Percentiles rank a stretch among this genome's conserved stretches.
phyloP scores from a whole-genome alignment of 2,329 filamentous ascomycete species.

The Alternaria ventricosa region DNA sequence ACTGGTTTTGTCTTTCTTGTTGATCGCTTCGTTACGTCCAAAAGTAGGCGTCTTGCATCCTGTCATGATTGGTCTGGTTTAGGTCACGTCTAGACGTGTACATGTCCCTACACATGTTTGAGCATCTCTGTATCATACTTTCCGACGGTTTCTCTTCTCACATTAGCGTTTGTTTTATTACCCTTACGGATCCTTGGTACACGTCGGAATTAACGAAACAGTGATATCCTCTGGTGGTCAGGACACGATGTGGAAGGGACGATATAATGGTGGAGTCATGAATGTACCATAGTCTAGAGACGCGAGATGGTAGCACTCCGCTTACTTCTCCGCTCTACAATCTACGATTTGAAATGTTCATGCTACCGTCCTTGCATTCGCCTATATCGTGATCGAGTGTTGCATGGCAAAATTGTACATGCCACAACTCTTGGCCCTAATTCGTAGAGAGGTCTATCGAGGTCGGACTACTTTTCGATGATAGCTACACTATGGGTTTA shows the following conservation, averaged over 20 bases:
- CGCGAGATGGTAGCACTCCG: slow-evolving; percentile 39
- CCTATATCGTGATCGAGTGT: background rate
- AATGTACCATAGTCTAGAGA: slow-evolving; percentile 39
- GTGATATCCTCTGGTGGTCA: slow-evolving; percentile 29
- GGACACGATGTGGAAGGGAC: slow-evolving; percentile 24
- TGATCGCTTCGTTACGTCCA: slow-evolving; percentile 34
- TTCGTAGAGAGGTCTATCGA: too few relatives aligned
- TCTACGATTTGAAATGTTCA: slow-evolving; percentile 22
- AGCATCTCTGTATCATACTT: slow-evolving; percentile 45
- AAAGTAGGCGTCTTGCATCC: slow-evolving; percentile 50
- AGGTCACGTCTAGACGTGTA: slow-evolving; percentile 43
- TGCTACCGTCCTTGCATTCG: background rate
- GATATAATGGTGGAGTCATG: slow-evolving; percentile 25
- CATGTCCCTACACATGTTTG: slow-evolving; percentile 33
- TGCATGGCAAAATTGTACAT: too few relatives aligned
- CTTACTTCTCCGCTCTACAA: slow-evolving; percentile 41
- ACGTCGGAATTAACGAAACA: slow-evolving; percentile 29
- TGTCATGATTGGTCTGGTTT: slow-evolving; percentile 35
- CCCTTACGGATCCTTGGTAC: slow-evolving; percentile 28
- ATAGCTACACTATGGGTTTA: background rate
- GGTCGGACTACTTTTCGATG: too few relatives aligned
- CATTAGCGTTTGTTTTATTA: slow-evolving; percentile 40
- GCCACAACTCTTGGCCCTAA: too few relatives aligned
- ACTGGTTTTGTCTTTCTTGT: slow-evolving; percentile 28
- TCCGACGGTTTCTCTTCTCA: slow-evolving; percentile 40